phyloP scores from a whole-genome alignment of 2,329 filamentous ascomycete species.

The Arthroderma uncinatum region DNA sequence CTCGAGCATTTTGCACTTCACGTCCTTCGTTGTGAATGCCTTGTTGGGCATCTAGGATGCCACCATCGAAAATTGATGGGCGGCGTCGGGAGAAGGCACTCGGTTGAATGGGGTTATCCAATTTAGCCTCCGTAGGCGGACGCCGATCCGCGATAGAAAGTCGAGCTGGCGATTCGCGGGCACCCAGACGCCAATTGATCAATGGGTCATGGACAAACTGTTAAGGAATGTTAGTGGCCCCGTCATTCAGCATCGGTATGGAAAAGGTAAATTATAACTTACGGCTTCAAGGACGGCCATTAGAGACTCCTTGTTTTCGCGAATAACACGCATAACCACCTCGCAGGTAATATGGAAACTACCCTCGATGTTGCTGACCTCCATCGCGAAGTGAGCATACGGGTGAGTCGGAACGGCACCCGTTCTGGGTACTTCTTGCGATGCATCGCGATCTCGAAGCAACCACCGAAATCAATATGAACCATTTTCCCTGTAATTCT shows the following conservation, averaged over 20 bases:
- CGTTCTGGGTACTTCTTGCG: conserved; percentile 97
- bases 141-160: conserved; percentile 52
- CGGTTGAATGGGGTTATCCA: conserved; percentile 44
- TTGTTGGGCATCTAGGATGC: conserved; percentile 35
- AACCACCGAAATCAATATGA: conserved; percentile 98
- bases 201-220: conserved; percentile 99
- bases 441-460: conserved; percentile 99
- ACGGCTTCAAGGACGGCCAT: conserved; percentile 97
- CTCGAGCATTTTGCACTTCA: conserved; percentile 87
- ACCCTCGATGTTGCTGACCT: conserved; percentile 98
- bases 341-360: conserved; percentile 97
- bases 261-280: conserved; percentile 37
- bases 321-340: conserved; percentile 91
- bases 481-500: conserved; percentile 92
- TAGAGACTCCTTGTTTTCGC: conserved; percentile 94
- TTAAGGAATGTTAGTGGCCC: background rate
- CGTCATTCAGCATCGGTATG: background rate
- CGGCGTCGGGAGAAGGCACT: conserved; percentile 58
- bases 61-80: conserved; percentile 56
- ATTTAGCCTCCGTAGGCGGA: conserved; percentile 40
- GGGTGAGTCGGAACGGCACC: conserved; percentile 91
- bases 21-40: conserved; percentile 35
- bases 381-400: conserved; percentile 99
- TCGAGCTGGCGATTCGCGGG: conserved; percentile 49
- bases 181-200: conserved; percentile 81